Conservation (phyloP, 1,284 basidiomycete genomes). For the Puccinia coronata region DNA sequence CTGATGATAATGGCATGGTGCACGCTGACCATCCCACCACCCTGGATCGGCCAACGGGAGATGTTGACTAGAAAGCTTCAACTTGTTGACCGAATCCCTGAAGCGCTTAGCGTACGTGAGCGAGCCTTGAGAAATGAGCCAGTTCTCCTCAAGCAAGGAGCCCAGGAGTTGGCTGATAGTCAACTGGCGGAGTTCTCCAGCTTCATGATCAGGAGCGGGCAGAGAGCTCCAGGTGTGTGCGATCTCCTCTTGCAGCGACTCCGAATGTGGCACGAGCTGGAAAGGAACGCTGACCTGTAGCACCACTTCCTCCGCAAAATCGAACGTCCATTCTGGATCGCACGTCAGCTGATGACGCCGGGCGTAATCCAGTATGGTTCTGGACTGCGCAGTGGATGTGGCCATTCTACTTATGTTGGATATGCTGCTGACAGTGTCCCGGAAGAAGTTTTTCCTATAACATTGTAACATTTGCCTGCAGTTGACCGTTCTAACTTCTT, state of each 20-base stretch:
- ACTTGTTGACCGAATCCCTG: constrained; percentile 6
- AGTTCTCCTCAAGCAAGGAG: background rate
- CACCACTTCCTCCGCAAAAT: constrained; percentile 35
- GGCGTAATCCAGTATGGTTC: background rate
- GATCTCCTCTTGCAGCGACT: constrained; percentile 29
- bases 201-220: too few relatives aligned
- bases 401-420: background rate
- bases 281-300: background rate
- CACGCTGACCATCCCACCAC: constrained; percentile 33
- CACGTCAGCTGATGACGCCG: constrained; percentile 20
- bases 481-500: too few relatives aligned
- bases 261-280: background rate
- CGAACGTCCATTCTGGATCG: constrained; percentile 43
- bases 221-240: constrained; percentile 10
- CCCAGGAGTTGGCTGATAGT: background rate
- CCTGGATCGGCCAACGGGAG: background rate
- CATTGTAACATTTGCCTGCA: too few relatives aligned
- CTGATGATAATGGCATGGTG: background rate
- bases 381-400: constrained; percentile 2
- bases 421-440: too few relatives aligned
- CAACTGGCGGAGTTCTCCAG: too few relatives aligned
- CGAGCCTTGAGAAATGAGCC: constrained; percentile 14
- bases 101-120: background rate
- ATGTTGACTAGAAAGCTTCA: too few relatives aligned
- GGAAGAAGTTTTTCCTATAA: too few relatives aligned